Evolutionary conservation across 2,329 filamentous ascomycete genomes (phyloP).

Genomic region (Claviceps cyperi): DNA sequence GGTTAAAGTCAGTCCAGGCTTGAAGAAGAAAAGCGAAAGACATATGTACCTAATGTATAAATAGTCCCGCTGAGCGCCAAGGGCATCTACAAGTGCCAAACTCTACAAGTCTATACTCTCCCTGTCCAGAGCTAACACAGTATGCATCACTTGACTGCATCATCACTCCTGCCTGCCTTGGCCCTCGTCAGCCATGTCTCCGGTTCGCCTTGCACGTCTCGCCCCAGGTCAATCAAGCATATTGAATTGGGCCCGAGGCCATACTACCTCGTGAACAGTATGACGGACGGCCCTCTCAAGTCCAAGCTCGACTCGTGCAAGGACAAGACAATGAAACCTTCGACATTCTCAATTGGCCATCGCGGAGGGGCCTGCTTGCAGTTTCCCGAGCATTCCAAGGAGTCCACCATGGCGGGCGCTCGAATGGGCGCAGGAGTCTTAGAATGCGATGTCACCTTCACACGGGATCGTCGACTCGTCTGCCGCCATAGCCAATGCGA

Average conservation of each 20-base stretch:
- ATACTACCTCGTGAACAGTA: conserved; percentile 48
- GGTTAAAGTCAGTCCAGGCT: no score
- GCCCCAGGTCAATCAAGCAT: conserved; percentile 23
- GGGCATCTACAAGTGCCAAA: no score
- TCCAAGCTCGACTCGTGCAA: conserved; percentile 42
- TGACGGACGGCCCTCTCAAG: conserved; percentile 47
- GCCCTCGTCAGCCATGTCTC: conserved; percentile 14
- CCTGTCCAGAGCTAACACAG: not conserved
- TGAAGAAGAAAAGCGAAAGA: no score
- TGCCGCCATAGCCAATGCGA: conserved; percentile 56
- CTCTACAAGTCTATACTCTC: not conserved
- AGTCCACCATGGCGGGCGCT: conserved; percentile 46
- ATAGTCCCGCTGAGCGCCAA: no score
- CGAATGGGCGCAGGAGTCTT: conserved; percentile 53
- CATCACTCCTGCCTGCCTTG: conserved; percentile 17
- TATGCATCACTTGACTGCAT: conserved; percentile 18
- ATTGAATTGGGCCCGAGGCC: conserved; percentile 50
- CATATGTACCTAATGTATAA: no score
- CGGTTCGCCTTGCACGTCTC: conserved; percentile 13
- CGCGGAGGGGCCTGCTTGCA: conserved; percentile 47
- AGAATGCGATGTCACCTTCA: conserved; percentile 56
- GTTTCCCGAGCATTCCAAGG: conserved; percentile 48
- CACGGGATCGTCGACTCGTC: conserved; percentile 48
- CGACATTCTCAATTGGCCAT: conserved; percentile 45
- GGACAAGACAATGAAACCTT: conserved; percentile 35